A percentile compares a stretch with the other conserved stretches of the same genome.
Evolutionary conservation across 1,139 yeast species (phyloP).

Genomic region (Hanseniaspora sp.): DNA sequence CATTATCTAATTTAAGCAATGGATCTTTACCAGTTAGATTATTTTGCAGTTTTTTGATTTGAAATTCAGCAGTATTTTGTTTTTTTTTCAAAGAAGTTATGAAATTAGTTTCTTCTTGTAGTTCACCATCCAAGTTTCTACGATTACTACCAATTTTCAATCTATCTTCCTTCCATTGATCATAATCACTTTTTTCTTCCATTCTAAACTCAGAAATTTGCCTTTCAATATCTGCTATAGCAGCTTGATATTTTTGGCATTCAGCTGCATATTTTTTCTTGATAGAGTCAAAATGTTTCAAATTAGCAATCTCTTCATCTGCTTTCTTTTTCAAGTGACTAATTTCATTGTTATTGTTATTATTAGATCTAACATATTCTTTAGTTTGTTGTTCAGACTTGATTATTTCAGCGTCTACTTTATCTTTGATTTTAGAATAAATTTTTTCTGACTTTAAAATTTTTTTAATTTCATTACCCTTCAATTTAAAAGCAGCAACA

Average conservation of each 20-base stretch:
- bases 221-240: not conserved
- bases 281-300: not conserved
- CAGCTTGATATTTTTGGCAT: not conserved
- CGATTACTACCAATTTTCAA: not conserved
- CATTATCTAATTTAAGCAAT: constrained; percentile 1
- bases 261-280: not conserved
- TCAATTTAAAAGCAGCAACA: constrained; percentile 2
- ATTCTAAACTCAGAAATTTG: constrained; percentile 2
- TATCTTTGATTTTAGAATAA: constrained; percentile 13
- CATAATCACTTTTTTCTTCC: not conserved
- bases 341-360: constrained; percentile 24
- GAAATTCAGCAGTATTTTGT: not conserved
- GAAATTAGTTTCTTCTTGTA: not conserved
- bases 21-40: constrained; percentile 7
- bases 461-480: constrained; percentile 15
- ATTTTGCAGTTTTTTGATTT: not conserved
- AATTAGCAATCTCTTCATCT: not conserved
- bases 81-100: not conserved
- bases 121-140: not conserved
- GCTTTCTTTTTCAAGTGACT: constrained; percentile 18
- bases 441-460: constrained; percentile 18
- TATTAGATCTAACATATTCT: constrained; percentile 23
- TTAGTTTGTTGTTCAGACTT: constrained; percentile 23
- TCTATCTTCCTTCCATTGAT: constrained; percentile 3
- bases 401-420: constrained; percentile 24